Evolutionary conservation across 345 rosid genomes (phyloP), one percentile per base, ranked within the genome.

Genomic region (Dipteronia sinensis): DNA sequence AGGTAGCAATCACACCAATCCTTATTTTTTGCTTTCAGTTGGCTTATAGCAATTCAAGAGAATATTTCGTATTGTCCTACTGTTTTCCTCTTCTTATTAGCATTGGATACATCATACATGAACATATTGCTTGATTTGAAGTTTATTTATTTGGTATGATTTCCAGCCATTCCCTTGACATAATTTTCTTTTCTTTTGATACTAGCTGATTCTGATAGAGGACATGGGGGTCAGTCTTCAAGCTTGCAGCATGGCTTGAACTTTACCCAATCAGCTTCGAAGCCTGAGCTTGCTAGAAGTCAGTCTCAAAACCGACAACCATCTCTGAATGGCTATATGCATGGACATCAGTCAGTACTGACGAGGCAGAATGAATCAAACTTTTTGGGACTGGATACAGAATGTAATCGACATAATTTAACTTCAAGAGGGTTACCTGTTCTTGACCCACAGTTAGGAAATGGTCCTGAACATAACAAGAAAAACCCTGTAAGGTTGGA

Each of bases 321-420:
- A 44, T 77, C 85, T 67, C 61, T 81, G 73, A 95, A 88, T 89
- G 97, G 95, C 76, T 90, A 86, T 80, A 71, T 89, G 83, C 97
- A 83, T 68, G 96, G 86, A 69, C 88, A 86, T 83, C 88, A 78
- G 75, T 71, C 59, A 77, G 68, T 86, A 55, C 90, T 77, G 74
- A 66, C 88, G 11, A 85, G 85, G 87, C 96, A 85, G 78, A 82
- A 80, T 86, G 93, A 88, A 58, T 83, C 88, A 65, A 83, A 89
- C 77, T 77, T 87, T 86, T 72, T 86, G 89, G 98, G 92, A 82
- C 53, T 86, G 85, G 90, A 84, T 84, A 64, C 84, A 79, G 89
- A 87, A 83, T 82, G 90, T 72, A 88, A 82, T 88, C 83, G 83
- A 72, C 84, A 71, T 82, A 83, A 74, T 81, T 72, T 86, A 67